Evolutionary conservation across 164 flowering plant genomes (phyloP), one percentile per base, ranked within the genome.

Genomic region (Magnolia changhungtana): DNA sequence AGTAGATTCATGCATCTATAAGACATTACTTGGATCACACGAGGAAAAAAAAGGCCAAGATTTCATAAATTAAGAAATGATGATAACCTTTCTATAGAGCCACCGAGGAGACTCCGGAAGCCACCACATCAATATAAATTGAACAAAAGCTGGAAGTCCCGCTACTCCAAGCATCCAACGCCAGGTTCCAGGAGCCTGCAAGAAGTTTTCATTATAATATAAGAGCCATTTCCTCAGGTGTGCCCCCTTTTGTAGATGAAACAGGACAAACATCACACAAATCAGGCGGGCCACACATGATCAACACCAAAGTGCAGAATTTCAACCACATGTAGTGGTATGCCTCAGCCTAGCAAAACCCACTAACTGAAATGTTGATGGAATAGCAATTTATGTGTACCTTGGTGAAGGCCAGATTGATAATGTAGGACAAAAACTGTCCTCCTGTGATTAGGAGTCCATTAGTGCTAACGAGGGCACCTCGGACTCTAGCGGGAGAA

Each of bases 131-230:
- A 94, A 73, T 0, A 88, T 3, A 72, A 91, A 89, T 78, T 94
- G 99, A 74, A 92, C 70, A 0, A 88, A 0, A 20, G 99, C 90
- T 1, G 97, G 98, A 73, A 90, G 23, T n/a, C 82, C 96, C 0
- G 99, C 97, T 0, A 91, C 83, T 2, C 99, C 98, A 74, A 94
- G 96, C 98, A 96, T 96, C 97, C 92, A 92, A 11, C 94, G 86
- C 98, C 98, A 91, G 1, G 95, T 92, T 71, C 90, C 90, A 1
- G 75, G 90, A 37, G 78, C 85, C 98, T 85, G 84, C 80, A 81
- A 72, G 72, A 49, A 84, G 79, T 50, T 7, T 45, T 49, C 16
- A 73, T 45, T 63, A 64, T n/a, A 64, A 66, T 64, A 45, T 49
- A 23, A 74, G 7, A 14, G 24, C 29, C 24, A 21, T 11, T 23